Conservation (phyloP, 2,329 filamentous ascomycete species). For the Colletotrichum sp. region DNA sequence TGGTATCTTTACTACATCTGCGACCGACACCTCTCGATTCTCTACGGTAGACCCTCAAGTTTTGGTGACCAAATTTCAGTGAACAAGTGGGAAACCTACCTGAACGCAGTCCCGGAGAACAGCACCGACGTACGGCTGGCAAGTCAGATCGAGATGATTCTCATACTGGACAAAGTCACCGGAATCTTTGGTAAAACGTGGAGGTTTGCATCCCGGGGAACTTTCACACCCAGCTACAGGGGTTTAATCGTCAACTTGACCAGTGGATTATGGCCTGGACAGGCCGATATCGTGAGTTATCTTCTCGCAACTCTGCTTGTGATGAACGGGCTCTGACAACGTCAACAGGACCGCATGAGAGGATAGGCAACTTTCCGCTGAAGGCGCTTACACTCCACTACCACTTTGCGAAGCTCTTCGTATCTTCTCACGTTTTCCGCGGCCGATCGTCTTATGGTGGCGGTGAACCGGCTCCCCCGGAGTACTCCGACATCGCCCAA, state of each 20-base stretch:
- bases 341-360: background rate
- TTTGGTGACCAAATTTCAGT: background rate
- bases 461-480: background rate
- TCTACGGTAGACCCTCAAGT: background rate
- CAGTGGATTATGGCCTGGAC: background rate
- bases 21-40: background rate
- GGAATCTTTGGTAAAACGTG: background rate
- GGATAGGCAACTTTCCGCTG: background rate
- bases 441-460: background rate
- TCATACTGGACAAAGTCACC: background rate
- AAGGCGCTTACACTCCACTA: background rate
- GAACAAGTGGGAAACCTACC: background rate
- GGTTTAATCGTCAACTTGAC: background rate
- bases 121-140: background rate
- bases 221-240: background rate
- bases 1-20: background rate
- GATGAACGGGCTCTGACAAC: background rate
- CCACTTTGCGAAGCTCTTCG: background rate
- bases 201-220: background rate
- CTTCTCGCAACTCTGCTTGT: background rate
- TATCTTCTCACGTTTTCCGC: background rate
- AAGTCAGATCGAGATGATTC: background rate
- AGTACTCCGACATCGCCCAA: background rate
- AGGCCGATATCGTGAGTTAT: background rate
- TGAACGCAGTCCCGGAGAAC: background rate